These are phyloP conservation scores for Knufia petricola DNA, from an alignment of 2,329 filamentous ascomycete species.

Conservation along the genomic window DNA sequence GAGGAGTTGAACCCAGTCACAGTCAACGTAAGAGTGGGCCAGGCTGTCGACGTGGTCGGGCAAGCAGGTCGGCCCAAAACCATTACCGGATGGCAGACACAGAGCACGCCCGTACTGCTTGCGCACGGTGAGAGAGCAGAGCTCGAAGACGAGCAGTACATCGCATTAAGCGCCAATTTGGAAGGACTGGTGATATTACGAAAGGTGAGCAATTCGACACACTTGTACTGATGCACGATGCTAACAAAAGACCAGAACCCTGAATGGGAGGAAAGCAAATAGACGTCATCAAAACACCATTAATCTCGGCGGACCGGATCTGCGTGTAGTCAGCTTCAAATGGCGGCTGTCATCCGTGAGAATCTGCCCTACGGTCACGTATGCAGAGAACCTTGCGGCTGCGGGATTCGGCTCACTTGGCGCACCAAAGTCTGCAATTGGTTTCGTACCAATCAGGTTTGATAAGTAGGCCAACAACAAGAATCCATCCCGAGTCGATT, in stretches of 20 bases:
- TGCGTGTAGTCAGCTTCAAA: background rate
- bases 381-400: background rate
- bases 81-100: constrained; percentile 98
- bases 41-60: constrained; percentile 95
- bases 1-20: constrained; percentile 88
- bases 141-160: constrained; percentile 94
- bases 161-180: constrained; percentile 79
- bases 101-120: constrained; percentile 93
- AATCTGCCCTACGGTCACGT: background rate
- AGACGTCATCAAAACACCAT: constrained; percentile 11
- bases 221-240: background rate
- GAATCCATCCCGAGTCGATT: no score
- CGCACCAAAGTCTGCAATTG: no score
- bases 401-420: no score
- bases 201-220: constrained; percentile 59
- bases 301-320: background rate
- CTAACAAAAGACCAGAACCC: constrained; percentile 34
- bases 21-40: constrained; percentile 92
- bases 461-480: no score
- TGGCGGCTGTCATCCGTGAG: background rate
- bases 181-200: constrained; percentile 92
- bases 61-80: constrained; percentile 97
- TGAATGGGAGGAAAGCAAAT: constrained; percentile 35
- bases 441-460: no score
- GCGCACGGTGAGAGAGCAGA: constrained; percentile 94